phyloP scores from a whole-genome alignment of 139 green algal species.

The Axilococcus clingmanii region DNA sequence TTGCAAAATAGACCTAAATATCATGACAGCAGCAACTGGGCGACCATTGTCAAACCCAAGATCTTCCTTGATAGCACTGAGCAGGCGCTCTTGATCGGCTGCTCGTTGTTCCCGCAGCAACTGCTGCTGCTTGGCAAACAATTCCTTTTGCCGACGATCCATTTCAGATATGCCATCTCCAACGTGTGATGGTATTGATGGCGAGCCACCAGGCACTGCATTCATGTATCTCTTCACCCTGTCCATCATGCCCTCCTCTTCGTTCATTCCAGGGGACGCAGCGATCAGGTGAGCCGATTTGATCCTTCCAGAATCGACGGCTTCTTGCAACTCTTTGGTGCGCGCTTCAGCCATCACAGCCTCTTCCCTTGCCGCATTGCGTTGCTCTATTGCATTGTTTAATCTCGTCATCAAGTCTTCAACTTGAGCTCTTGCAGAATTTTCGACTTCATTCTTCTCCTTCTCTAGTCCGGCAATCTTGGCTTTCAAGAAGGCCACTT shows the following conservation, averaged over 20 bases:
- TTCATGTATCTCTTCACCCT: neutral
- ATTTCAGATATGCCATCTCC: slow-evolving; percentile 43
- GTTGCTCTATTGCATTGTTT: slow-evolving; percentile 76
- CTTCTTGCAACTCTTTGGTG: slow-evolving; percentile 40
- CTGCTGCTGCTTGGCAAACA: slow-evolving; percentile 76
- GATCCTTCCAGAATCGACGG: slow-evolving; percentile 1
- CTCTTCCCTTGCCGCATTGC: slow-evolving; percentile 72
- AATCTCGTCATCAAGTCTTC: slow-evolving; percentile 48
- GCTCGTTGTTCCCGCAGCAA: slow-evolving; percentile 71
- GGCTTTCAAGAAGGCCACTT: slow-evolving; percentile 2
- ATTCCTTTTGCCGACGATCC: slow-evolving; percentile 64
- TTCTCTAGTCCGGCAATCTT: slow-evolving; percentile 14
- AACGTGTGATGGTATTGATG: neutral
- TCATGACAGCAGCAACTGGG: slow-evolving; percentile 76
- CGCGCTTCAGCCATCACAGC: slow-evolving; percentile 34
- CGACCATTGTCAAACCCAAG: slow-evolving; percentile 75
- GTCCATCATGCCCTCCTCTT: neutral
- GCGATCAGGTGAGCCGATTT: neutral
- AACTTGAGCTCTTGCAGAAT: slow-evolving; percentile 6
- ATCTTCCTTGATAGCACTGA: slow-evolving; percentile 29
- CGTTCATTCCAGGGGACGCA: neutral
- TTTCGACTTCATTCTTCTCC: slow-evolving; percentile 6
- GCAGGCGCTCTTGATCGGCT: slow-evolving; percentile 78
- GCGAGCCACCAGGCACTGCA: neutral
- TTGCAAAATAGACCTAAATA: slow-evolving; percentile 85